phyloP scores from a whole-genome alignment of 495 filamentous ascomycete species.

The Penicillium bovifimosum region DNA sequence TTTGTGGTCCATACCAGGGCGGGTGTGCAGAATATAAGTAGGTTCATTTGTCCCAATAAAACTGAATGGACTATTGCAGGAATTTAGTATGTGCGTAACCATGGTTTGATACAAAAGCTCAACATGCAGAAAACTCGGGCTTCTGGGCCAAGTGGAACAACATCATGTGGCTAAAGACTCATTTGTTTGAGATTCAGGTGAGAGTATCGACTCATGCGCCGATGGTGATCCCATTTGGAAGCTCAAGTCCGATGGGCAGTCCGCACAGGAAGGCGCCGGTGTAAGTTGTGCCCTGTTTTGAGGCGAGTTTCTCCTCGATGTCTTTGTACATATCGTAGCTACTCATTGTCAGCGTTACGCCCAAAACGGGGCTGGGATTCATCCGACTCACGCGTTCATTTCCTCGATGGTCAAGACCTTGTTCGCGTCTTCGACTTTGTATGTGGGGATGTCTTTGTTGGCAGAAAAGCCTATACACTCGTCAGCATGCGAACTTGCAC shows the following conservation, averaged over 20 bases:
- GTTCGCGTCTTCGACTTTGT: slow-evolving; percentile 43
- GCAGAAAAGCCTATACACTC: slow-evolving; percentile 36
- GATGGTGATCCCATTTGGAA: slow-evolving; percentile 32
- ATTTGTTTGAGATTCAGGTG: not conserved
- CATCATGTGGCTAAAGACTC: not conserved
- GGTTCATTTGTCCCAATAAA: not conserved
- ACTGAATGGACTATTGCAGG: not conserved
- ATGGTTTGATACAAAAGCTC: not conserved
- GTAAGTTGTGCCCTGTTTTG: slow-evolving; percentile 18
- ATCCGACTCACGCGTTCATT: slow-evolving; percentile 42
- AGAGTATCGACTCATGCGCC: slow-evolving; percentile 8
- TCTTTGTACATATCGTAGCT: slow-evolving; percentile 48
- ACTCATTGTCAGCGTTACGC: slow-evolving; percentile 4
- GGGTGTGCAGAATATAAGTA: not conserved
- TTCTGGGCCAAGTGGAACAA: not conserved
- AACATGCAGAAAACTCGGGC: not conserved
- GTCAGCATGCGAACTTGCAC: not conserved
- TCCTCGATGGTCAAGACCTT: slow-evolving; percentile 48
- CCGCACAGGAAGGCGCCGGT: slow-evolving; percentile 28
- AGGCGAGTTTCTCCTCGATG: slow-evolving; percentile 35
- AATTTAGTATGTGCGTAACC: not conserved
- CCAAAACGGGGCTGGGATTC: not conserved
- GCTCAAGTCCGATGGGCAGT: slow-evolving; percentile 34
- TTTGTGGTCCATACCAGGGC: too few species aligned
- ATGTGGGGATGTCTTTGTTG: slow-evolving; percentile 38